Conservation (phyloP, 2,329 filamentous ascomycete species). For the Fusarium caatingaense region DNA sequence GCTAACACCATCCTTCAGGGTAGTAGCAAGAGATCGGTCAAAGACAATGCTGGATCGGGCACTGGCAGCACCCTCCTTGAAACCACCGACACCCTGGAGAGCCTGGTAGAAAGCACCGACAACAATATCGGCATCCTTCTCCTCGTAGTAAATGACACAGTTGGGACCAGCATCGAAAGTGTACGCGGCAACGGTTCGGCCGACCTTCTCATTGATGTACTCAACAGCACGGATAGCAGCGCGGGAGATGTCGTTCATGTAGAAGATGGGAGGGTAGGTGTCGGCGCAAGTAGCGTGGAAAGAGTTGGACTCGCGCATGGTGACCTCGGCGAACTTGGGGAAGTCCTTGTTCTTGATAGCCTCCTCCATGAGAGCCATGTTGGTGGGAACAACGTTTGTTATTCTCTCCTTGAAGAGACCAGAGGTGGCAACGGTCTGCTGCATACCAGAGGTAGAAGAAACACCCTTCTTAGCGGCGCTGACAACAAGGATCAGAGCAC, state of each 20-base stretch:
- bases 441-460: slow-evolving; percentile 93
- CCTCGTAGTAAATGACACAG: slow-evolving; percentile 94
- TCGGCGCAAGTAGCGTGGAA: slow-evolving; percentile 97
- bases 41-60: slow-evolving; percentile 67
- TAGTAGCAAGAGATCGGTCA: slow-evolving; percentile 71
- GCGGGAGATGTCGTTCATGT: slow-evolving; percentile 93
- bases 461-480: slow-evolving; percentile 97
- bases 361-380: slow-evolving; percentile 87
- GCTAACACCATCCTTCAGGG: slow-evolving; percentile 82
- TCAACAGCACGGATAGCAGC: slow-evolving; percentile 91
- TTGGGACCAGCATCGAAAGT: slow-evolving; percentile 98
- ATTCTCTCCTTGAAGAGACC: slow-evolving; percentile 86
- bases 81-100: slow-evolving; percentile 74
- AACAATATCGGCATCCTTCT: slow-evolving; percentile 78
- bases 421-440: slow-evolving; percentile 92
- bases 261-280: slow-evolving; percentile 97
- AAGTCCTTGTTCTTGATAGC: slow-evolving; percentile 86
- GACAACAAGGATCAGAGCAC: slow-evolving; percentile 89
- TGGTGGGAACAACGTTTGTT: slow-evolving; percentile 78
- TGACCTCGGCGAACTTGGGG: slow-evolving; percentile 85
- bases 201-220: slow-evolving; percentile 83
- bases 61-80: slow-evolving; percentile 69
- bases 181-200: slow-evolving; percentile 87
- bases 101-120: slow-evolving; percentile 81
- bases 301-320: slow-evolving; percentile 96